Base-by-base conservation (phyloP, 192 early-diverging fungal genomes). In the Coemansia sp. region DNA sequence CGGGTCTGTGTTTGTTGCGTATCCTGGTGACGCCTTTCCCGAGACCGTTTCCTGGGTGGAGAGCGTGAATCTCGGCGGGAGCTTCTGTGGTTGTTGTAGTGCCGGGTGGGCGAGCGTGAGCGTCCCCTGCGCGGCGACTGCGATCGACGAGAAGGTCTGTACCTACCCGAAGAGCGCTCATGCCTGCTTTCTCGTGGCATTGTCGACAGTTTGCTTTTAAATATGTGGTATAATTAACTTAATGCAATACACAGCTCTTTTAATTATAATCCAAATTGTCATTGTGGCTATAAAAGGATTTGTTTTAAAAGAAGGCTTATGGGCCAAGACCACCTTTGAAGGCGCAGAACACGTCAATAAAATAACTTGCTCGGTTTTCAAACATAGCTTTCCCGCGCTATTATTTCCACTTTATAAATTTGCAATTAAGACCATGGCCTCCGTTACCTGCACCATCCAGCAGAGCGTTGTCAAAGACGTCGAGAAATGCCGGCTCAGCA, bases 101-200 rank as follows among this genome's bases (percentile, higher is more conserved):
- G 65, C 41, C 74, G 41, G 47, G 60, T 63, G 6, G 75, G 75
- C n/a, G 75, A 77, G 14, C 60, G 63, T 10, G 69, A 62, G 17
- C 71, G 64, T n/a, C 60, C 54, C 5, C 64, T 54, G 24, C 59
- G 55, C 4, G 64, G 71, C 5, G 65, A 67, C 2, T 38, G 64
- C 15, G 71, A 73, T 48, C 65, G 39, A 17, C 45, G 61, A 10
- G 55, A 32, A 21, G 60, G 23, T 37, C 55, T 22, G 45, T 55
- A 22, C 22, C 60, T 29, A 43, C 63, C 67, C 3, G 67, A 41
- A 17, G 67, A 64, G 35, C 67, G 71, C 7, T 59, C 64, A 11
- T 62, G 69, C 59, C 65, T 63, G 45, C 57, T 64, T 19, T 65
- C 62, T 24, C 69, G 52, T 37, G 68, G 64, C 73, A 76, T 76